Evolutionary conservation across 768 basidiomycete species (phyloP), one percentile per base, ranked within the genome.

Genomic region (Leucocoprinus birnbaumii): DNA sequence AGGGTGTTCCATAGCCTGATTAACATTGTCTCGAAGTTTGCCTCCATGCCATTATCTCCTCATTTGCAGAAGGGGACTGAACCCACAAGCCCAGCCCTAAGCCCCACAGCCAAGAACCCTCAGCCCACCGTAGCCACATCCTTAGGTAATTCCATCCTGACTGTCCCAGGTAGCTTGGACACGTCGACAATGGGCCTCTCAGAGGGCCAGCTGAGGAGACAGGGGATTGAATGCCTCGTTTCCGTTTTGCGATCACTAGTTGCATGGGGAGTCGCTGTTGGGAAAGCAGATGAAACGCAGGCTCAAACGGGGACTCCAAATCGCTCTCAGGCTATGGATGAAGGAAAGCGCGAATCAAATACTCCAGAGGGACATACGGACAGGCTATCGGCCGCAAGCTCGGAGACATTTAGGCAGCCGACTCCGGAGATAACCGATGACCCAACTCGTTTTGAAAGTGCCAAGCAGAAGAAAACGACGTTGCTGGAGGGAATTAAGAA

Each of bases 401-500:
- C 70, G 9, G 89, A 89, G 61, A 73, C 71, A 2, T 71, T 83
- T 18, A 79, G 88, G 52, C 83, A 85, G 49, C 71, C 82, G 10
- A 93, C 92, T 0, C 91, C 93, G 0, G 92, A 94, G 55, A 65
- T 86, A 37, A 70, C 73, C n/a, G 97, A 98, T 64, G 96, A 98
- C 67, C 96, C 96, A 1, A 86, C 79, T 18, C 82, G 82, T 63
- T 98, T 99, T 59, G 96, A 98, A 74, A 94, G 82, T 57, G 97
- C 94, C 10, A 98, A 97, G 68, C 91, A 94, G 72, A 89, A 91
- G 72, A 99, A 99, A 73, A 98, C 92, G 31, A 95, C 89, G 0
- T 69, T 98, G 25, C 72, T 94, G 37, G 96, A 98, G 66, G 97
- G 97, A 24, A 90, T 98, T 70, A 94, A 89, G 70, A 94, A 93